Base-by-base conservation (phyloP, 1,139 yeast genomes). In the Candida smagusa region DNA sequence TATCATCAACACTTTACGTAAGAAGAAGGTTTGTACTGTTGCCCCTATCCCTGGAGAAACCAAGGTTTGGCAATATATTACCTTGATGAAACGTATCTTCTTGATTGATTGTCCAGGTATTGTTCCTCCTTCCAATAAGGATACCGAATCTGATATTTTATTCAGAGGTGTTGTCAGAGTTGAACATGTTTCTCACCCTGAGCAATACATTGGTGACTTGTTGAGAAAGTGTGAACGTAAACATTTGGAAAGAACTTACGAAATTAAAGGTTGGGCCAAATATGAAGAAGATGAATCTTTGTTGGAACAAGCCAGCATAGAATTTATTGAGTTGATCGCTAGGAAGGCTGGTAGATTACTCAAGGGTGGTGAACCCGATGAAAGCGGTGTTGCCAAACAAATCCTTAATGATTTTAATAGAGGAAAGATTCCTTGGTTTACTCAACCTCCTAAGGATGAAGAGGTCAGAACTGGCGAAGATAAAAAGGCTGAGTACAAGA, bases 31-130 rank as follows among this genome's bases (percentile, higher is more conserved):
- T 32, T 94, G 98, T 68, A 83, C 78, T 34, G 97, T 92, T 35
- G 98, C 98, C 2, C 98, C 98, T 34, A 89, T 92, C 53, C 98
- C 98, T 23, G 98, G 98, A 59, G 98, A 92, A 60, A 92, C 98
- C 33, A 92, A 92, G 65, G 97, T 92, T 31, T 92, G 98, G 98
- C 98, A 92, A 70, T 92, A 92, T 67, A 89, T 92, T 54, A 90
- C 98, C 2, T 73, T 92, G 56, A 92, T 92, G 97, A 89, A 90
- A 72, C 78, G 90, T 51, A 92, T 92, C 38, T 92, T 89, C 64
- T 72, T 92, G 53, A 92, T 92, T 55, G 98, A 92, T 65, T 92
- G 98, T 71, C 98, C 98, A 2, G 98, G 98, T 64, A 90, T 92
- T 58, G 98, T 94, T 6, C 98, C 98, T 7, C 98, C 98, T 25